Percentiles rank a stretch among this genome's conserved stretches.
phyloP scores from a whole-genome alignment of 2,329 filamentous ascomycete species.

The Colletotrichum simmondsii region DNA sequence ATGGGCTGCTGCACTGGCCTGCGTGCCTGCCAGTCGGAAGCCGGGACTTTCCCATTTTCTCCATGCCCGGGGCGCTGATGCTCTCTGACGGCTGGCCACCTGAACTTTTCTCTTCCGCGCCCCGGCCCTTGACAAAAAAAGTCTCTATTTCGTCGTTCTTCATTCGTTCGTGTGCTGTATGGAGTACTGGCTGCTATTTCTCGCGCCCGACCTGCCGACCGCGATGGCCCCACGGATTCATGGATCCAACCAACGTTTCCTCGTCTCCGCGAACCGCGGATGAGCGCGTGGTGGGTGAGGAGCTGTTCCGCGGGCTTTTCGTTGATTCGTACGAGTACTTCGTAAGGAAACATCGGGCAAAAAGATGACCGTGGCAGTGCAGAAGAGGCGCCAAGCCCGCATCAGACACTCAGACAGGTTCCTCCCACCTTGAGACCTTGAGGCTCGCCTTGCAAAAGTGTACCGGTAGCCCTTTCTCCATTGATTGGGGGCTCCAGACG shows the following conservation, averaged over 20 bases:
- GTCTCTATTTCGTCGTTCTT: neutral
- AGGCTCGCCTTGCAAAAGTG: neutral
- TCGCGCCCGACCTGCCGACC: neutral
- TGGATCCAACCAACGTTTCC: neutral
- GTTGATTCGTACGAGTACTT: neutral
- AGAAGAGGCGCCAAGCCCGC: slow-evolving; percentile 21
- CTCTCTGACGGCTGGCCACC: too few relatives aligned
- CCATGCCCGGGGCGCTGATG: too few relatives aligned
- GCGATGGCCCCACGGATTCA: neutral
- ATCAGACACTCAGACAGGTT: neutral
- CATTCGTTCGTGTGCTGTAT: neutral
- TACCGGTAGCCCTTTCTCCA: neutral
- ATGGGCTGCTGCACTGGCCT: neutral
- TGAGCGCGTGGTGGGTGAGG: neutral
- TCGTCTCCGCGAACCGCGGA: neutral
- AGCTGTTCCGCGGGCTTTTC: neutral
- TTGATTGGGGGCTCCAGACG: slow-evolving; percentile 10
- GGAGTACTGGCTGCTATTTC: neutral
- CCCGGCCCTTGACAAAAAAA: neutral
- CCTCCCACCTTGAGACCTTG: neutral
- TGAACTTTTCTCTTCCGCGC: neutral
- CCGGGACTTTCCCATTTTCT: neutral
- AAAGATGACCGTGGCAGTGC: slow-evolving; percentile 21
- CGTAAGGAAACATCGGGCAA: neutral
- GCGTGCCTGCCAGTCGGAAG: neutral